Base-by-base conservation (phyloP, 1,284 basidiomycete genomes). In the Nidula niveotomentosa region DNA sequence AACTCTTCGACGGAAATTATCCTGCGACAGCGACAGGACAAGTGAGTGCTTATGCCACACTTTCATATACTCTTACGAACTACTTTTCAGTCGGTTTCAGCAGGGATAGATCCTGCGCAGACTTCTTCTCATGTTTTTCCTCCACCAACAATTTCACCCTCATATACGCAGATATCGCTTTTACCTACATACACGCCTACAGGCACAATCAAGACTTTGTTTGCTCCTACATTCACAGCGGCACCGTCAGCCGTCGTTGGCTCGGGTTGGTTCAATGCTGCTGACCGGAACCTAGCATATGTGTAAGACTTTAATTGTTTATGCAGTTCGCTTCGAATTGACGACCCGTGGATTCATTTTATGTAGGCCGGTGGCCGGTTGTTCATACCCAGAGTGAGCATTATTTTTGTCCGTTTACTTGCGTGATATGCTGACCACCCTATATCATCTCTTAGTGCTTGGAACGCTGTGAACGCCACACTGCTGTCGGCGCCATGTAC, bases 101-200 rank as follows among this genome's bases (percentile, higher is more conserved):
- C 71, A 23, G 72, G 65, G 9, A 64, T 84, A 56, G 64, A 65
- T 55, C 65, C 73, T 54, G 61, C 60, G 9, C 69, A 71, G 58
- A 65, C 63, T 15, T 61, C 72, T 12, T 66, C 68, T 6, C 66
- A 73, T 61, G 52, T 63, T 9, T 78, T 76, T 61, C 76, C 76
- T 36, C 73, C 80, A 17, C 65, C 76, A 39, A 75, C 76, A 1
- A 68, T 78, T 49, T 69, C 73, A 10, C 75, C 72, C 23, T 72
- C 69, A 53, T 80, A 76, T 69, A 70, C 76, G 1, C 63, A 73
- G 51, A 65, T 76, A 23, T 54, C 62, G 2, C 60, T 77, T 36
- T 68, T 87, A 13, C 80, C 85, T 6, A 80, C 80, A n/a, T 90
- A 88, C 71, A 90, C 89, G 5, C 74, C 81, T 6, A 90, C 89